Conservation (phyloP, 805 yeast species). For the Candida hungchunana region DNA sequence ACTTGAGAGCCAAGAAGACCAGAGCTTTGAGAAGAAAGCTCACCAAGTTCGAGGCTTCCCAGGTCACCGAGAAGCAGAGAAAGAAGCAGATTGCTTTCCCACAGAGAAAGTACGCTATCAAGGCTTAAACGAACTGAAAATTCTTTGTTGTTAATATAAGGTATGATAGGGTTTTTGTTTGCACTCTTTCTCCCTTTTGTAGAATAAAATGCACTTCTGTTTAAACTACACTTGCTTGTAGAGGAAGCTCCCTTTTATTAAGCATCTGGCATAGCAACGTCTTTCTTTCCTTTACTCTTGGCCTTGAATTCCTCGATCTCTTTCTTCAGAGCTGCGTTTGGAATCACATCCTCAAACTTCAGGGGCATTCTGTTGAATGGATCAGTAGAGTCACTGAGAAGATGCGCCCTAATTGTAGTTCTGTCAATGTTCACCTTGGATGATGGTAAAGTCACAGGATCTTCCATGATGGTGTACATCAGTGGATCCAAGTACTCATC, state of each 20-base stretch:
- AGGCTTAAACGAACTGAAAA: slow-evolving; percentile 61
- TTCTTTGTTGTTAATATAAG: slow-evolving; percentile 23
- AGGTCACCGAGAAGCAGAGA: slow-evolving; percentile 81
- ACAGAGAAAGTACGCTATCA: slow-evolving; percentile 96
- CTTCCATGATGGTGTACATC: slow-evolving; percentile 93
- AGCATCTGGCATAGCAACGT: slow-evolving; percentile 14
- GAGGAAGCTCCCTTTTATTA: not conserved
- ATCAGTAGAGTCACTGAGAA: slow-evolving; percentile 92
- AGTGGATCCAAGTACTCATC: slow-evolving; percentile 96
- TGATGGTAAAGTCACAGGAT: slow-evolving; percentile 91
- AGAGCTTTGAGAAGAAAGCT: slow-evolving; percentile 98
- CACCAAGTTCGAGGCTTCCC: slow-evolving; percentile 79
- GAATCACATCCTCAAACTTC: slow-evolving; percentile 81
- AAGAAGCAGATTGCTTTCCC: slow-evolving; percentile 96
- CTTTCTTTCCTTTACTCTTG: slow-evolving; percentile 10
- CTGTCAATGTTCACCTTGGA: slow-evolving; percentile 84
- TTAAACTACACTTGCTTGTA: not conserved
- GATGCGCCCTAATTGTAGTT: slow-evolving; percentile 87
- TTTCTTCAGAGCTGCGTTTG: slow-evolving; percentile 63
- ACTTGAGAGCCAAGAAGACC: slow-evolving; percentile 98
- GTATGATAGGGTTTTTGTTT: slow-evolving; percentile 26
- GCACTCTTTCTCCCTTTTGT: too few relatives aligned
- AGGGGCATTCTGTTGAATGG: slow-evolving; percentile 95
- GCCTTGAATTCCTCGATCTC: slow-evolving; percentile 48
- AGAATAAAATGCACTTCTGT: too few relatives aligned